A percentile compares a stretch with the other conserved stretches of the same genome.
Evolutionary conservation across 345 rosid species (phyloP).

Genomic region (Salix udensis): DNA sequence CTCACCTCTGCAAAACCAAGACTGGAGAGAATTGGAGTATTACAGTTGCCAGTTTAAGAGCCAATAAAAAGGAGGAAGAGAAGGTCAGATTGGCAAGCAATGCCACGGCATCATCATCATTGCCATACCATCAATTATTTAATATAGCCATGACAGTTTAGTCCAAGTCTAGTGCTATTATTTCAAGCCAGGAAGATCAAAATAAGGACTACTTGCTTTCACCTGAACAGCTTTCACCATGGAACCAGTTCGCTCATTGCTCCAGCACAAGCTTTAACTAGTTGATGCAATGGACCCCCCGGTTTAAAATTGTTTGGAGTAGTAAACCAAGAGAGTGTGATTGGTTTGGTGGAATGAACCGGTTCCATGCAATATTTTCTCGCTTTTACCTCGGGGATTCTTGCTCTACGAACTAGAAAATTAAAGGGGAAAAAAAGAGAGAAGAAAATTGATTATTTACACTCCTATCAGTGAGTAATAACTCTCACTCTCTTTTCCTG

Average conservation of each 20-base stretch:
- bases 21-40: not conserved
- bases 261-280: not conserved
- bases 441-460: not conserved
- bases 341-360: not conserved
- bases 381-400: not conserved
- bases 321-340: not conserved
- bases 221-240: not conserved
- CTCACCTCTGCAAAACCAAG: not conserved
- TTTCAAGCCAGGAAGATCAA: not conserved
- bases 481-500: too few relatives aligned
- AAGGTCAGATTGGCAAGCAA: too few relatives aligned
- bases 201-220: not conserved
- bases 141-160: not conserved
- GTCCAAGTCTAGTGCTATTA: not conserved
- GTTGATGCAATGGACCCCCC: not conserved
- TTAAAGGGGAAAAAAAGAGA: too few relatives aligned
- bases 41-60: not conserved
- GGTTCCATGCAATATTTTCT: not conserved
- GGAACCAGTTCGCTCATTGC: not conserved
- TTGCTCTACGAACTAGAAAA: not conserved
- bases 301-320: not conserved
- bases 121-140: not conserved
- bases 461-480: not conserved
- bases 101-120: too few relatives aligned
- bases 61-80: too few relatives aligned